phyloP scores from a whole-genome alignment of 2,329 filamentous ascomycete species.

The Alternaria tenuissima region DNA sequence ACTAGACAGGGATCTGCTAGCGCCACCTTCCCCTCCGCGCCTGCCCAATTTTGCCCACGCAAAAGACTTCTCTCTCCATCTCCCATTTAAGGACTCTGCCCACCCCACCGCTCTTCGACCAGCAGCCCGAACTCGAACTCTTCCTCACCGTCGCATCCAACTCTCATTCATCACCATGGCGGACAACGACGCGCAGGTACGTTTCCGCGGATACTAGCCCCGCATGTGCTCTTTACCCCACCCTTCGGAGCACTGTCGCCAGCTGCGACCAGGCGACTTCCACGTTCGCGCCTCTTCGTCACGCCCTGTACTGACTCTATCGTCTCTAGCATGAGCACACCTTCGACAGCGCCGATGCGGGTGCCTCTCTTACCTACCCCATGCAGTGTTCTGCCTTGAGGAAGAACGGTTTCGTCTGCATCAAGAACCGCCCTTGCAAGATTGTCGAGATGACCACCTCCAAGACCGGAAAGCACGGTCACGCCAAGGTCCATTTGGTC shows the following conservation, averaged over 20 bases:
- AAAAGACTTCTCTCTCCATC: constrained; percentile 43
- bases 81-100: constrained; percentile 35
- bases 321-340: constrained; percentile 64
- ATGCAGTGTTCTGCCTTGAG: constrained; percentile 99
- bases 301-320: constrained; percentile 27
- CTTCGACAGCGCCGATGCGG: constrained; percentile 96
- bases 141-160: constrained; percentile 46
- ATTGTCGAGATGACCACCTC: constrained; percentile 99
- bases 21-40: constrained; percentile 37
- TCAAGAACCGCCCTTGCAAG: constrained; percentile 99
- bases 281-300: constrained; percentile 8
- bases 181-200: constrained; percentile 70
- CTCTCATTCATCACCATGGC: constrained; percentile 66
- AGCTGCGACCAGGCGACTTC: constrained; percentile 40
- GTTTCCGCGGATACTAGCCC: constrained; percentile 40
- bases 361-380: constrained; percentile 91
- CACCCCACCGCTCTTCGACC: constrained; percentile 39
- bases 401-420: constrained; percentile 98
- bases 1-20: constrained; percentile 36
- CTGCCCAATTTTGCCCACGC: constrained; percentile 27
- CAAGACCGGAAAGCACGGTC: constrained; percentile 99
- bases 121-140: constrained; percentile 38
- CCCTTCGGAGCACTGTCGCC: constrained; percentile 45
- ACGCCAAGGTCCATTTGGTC: constrained; percentile 99
- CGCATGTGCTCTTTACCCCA: constrained; percentile 47